Evolutionary conservation across 2,329 filamentous ascomycete genomes (phyloP), one percentile per base, ranked within the genome.

Genomic region (Akanthomyces dipterigenus): DNA sequence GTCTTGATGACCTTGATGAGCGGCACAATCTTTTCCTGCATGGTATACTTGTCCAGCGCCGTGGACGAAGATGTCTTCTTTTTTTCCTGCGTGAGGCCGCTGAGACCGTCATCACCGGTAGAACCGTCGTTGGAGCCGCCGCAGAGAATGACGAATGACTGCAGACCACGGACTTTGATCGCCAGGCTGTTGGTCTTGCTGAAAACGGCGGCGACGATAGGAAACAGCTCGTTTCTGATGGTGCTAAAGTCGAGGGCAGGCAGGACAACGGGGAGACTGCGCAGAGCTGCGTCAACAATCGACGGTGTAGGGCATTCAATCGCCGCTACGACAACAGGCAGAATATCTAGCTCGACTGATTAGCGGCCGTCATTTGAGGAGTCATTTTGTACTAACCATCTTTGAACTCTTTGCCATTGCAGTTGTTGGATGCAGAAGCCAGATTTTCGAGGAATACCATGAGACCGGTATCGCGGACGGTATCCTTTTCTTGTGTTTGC

Each of bases 11-110:
- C 92, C 70, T 90, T 92, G 63, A 99, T 81, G 5, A 98, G 77
- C 0, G 95, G 95, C 0, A 98, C 84, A 38, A 99, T 90, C 77
- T 97, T 98, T 72, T 99, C 95, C 72, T 99, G 95, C 77, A 99
- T 93, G 0, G 95, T 98, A 70, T 95, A 98, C 73, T 98, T 98
- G 77, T 99, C 95, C 31, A 99, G 79, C 3, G 93, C 93, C 2
- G 87, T 91, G 0, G 88, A 88, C 1, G 84, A 89, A 3, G 82
- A 83, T 2, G 82, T 77, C 70, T 88, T 87, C 62, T 84, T 82
- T 69, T 83, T 84, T 55, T 83, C 78, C 65, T 82, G 74, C 46
- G 76, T 69, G 70, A 93, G 78, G 0, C 91, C 92, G 65, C 91
- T 88, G 3, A 97, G 80, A 5, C 91, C 93, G 71, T 95, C 91